Base-by-base conservation (phyloP, 148 eudicot genomes). In the Pharnaceum exiguum region DNA sequence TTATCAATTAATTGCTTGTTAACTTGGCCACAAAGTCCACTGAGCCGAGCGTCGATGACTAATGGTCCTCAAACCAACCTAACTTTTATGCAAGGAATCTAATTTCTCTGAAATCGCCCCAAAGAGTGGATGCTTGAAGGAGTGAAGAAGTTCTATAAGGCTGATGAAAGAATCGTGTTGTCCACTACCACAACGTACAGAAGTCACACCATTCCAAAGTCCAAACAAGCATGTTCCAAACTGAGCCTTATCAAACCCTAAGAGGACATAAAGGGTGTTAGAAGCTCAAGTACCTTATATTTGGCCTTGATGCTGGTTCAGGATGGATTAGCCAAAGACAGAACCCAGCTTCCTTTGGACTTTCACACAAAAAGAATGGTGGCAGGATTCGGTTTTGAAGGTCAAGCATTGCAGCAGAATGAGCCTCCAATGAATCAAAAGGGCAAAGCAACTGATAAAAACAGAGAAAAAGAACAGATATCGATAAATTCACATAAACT, bases 291-390 rank as follows among this genome's bases (percentile, higher is more conserved):
- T 77, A 78, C 79, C 79, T 67, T 55, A 71, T 75, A 13, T 68
- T 76, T 39, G 89, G 95, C 28, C 90, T 84, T 27, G 70, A 74
- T 51, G 81, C 71, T 61, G 89, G 84, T 31, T 78, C 77, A 59
- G 95, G 95, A 64, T 83, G 89, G 59, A 86, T 80, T 53, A 87
- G 70, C 95, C 84, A 81, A 54, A 87, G 55, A 55, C 86, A 81
- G 55, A 87, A 83, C 36, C 79, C 84, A 67, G 87, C 82, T 72
- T 87, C 95, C 40, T 65, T 74, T 18, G 84, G 90, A 57, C 63
- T 69, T 60, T 70, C 78, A n/a, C 78, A 74, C 54, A 87, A 72
- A 66, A 83, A 72, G 35, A 47, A 53, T n/a, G 87, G 77, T 25
- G 95, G 95, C 28, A 87, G 80, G 36, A 87, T 79, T 28, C 95